Evolutionary conservation across 1,284 basidiomycete species (phyloP), one percentile per base, ranked within the genome.

Genomic region (Mycosarcoma mackinlayi): DNA sequence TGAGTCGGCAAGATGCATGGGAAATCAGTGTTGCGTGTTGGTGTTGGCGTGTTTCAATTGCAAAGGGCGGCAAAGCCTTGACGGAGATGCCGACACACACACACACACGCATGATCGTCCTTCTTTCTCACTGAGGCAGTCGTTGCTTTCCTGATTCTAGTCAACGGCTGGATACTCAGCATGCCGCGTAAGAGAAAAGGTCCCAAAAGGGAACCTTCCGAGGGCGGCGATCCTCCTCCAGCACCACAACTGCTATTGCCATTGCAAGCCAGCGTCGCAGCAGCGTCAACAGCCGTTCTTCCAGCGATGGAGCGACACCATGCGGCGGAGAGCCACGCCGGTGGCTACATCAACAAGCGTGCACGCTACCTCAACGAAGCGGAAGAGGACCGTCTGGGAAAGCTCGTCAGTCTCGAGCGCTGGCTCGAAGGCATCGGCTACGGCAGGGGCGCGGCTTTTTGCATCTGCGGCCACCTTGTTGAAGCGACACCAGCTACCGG

Each of bases 101-200:
- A n/a, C n/a, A n/a, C n/a, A n/a, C n/a, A n/a, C n/a, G n/a, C n/a
- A n/a, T n/a, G n/a, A n/a, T n/a, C n/a, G n/a, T n/a, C n/a, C n/a
- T n/a, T n/a, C n/a, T n/a, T n/a, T n/a, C n/a, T n/a, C n/a, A n/a
- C n/a, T n/a, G n/a, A n/a, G n/a, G n/a, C n/a, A n/a, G n/a, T n/a
- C n/a, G n/a, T n/a, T n/a, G n/a, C n/a, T 16, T 46, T 5, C 3
- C n/a, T 25, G 23, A 2, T 19, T 31, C n/a, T n/a, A n/a, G n/a
- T n/a, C n/a, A n/a, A n/a, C n/a, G n/a, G n/a, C n/a, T n/a, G n/a
- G n/a, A n/a, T n/a, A 16, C 31, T 8, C 14, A 42, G 1, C 23
- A 72, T 72, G 68, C 59, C 68, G 16, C 68, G 68, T 24, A 72
- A 67, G 47, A 46, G 62, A 18, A 72, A 72, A 18, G 55, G 52